Evolutionary conservation across 2,329 filamentous ascomycete species (phyloP).

Genomic region (Trichoderma pleuroti): DNA sequence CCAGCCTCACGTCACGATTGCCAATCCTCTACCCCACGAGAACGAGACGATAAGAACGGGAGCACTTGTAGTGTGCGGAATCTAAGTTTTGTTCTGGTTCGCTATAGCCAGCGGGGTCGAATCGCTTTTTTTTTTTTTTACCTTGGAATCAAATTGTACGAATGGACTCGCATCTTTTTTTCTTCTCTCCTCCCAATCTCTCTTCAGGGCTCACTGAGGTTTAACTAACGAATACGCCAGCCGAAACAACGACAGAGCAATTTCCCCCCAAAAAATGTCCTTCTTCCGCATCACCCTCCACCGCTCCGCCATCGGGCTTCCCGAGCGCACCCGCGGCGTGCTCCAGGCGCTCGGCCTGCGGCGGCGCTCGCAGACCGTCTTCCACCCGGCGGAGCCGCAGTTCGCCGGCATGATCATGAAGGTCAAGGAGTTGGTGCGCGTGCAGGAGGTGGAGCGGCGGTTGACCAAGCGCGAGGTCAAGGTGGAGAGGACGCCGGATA

Average conservation of each 20-base stretch:
- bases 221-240: neutral
- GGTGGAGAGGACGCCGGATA: constrained; percentile 67
- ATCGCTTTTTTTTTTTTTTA: neutral
- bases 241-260: neutral
- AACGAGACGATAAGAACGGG: neutral
- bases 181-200: neutral
- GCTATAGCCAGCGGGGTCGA: neutral
- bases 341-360: constrained; percentile 81
- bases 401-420: constrained; percentile 88
- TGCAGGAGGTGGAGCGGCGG: constrained; percentile 68
- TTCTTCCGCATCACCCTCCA: constrained; percentile 91
- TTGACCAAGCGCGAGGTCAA: constrained; percentile 67
- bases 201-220: neutral
- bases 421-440: constrained; percentile 86
- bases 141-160: neutral
- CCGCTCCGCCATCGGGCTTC: constrained; percentile 85
- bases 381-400: constrained; percentile 77
- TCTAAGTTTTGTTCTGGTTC: neutral
- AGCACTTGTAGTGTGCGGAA: neutral
- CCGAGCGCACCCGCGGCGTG: constrained; percentile 72
- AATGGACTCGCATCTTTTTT: neutral
- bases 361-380: constrained; percentile 81
- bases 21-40: neutral
- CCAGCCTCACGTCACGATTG: neutral
- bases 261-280: constrained; percentile 59